These are phyloP conservation scores for Aspergillus intermedius DNA, from an alignment of 2,329 filamentous ascomycete species.

Conservation along the genomic window DNA sequence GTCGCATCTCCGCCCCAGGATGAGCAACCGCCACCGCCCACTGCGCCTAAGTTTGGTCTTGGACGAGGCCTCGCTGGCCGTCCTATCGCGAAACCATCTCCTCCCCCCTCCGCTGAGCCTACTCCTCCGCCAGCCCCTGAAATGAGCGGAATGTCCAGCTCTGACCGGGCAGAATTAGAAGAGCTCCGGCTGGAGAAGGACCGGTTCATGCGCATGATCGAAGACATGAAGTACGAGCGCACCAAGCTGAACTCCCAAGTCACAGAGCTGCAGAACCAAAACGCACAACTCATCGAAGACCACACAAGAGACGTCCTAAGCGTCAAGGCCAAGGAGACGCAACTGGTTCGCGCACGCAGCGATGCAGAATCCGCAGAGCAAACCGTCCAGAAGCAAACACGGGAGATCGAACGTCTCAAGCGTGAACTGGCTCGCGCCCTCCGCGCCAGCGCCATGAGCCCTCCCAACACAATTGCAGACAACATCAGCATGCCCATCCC, in stretches of 20 bases:
- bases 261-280: conserved; percentile 91
- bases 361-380: conserved; percentile 86
- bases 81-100: conserved; percentile 68
- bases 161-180: conserved; percentile 89
- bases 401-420: conserved; percentile 90
- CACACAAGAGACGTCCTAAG: conserved; percentile 91
- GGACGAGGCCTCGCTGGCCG: conserved; percentile 76
- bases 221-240: conserved; percentile 76
- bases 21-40: conserved; percentile 37
- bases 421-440: conserved; percentile 60
- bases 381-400: conserved; percentile 71
- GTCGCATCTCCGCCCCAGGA: conserved; percentile 41
- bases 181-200: conserved; percentile 82
- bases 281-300: conserved; percentile 92
- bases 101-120: conserved; percentile 38
- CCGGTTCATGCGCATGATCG: conserved; percentile 63
- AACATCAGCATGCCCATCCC: conserved; percentile 48
- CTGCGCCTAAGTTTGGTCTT: conserved; percentile 53
- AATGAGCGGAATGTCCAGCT: conserved; percentile 60
- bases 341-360: conserved; percentile 82
- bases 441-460: conserved; percentile 34
- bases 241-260: conserved; percentile 78
- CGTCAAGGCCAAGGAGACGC: conserved; percentile 97
- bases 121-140: conserved; percentile 48
- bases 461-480: conserved; percentile 35